Conservation (phyloP, 106 monocot species). For the Platanthera zijinensis region DNA sequence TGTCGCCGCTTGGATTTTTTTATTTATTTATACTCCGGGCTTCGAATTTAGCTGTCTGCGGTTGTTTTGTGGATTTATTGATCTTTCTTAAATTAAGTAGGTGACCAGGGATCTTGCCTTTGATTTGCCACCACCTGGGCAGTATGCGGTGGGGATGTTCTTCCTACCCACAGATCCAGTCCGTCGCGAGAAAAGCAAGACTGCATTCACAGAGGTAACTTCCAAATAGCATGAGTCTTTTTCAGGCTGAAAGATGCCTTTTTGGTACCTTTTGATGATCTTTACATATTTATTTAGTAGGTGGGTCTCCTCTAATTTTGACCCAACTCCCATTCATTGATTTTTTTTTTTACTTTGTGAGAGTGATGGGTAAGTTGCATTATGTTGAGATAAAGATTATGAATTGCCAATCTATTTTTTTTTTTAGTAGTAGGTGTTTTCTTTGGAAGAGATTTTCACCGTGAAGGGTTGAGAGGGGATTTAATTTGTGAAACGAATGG, state of each 20-base stretch:
- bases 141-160: constrained; percentile 94
- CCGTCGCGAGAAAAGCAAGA: constrained; percentile 76
- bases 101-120: constrained; percentile 60
- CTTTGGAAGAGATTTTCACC: no score
- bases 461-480: no score
- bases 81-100: constrained; percentile 19
- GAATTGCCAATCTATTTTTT: background rate
- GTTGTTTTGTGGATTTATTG: background rate
- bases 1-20: background rate
- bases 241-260: background rate
- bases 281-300: background rate
- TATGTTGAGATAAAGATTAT: background rate
- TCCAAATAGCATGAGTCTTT: background rate
- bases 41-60: background rate
- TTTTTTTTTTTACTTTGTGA: no score
- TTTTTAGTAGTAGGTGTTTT: no score
- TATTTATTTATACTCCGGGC: background rate
- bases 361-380: background rate
- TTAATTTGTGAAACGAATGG: no score
- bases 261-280: background rate
- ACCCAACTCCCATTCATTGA: background rate
- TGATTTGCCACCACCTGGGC: constrained; percentile 70
- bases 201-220: constrained; percentile 63
- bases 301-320: background rate
- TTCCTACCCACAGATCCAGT: constrained; percentile 61